Conservation (phyloP, 805 yeast genomes). For the Sugiyamaella marilandica region DNA sequence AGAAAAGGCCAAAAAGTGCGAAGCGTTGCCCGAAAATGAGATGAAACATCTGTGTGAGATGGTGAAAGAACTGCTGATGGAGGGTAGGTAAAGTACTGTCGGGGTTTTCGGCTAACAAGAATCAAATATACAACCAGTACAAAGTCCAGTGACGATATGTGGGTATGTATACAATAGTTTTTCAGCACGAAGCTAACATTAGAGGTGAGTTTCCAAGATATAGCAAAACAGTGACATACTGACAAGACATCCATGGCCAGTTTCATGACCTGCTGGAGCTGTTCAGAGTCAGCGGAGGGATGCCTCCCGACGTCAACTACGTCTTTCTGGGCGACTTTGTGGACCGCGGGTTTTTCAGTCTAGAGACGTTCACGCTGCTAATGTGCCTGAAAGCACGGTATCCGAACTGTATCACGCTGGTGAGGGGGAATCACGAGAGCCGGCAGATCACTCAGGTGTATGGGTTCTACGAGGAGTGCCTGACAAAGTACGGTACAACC, state of each 20-base stretch:
- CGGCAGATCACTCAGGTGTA: slow-evolving; percentile 98
- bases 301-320: slow-evolving; percentile 77
- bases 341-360: slow-evolving; percentile 93
- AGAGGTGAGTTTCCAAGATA: background rate
- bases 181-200: slow-evolving; percentile 2
- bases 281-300: slow-evolving; percentile 87
- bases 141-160: slow-evolving; percentile 90
- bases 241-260: slow-evolving; percentile 87
- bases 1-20: slow-evolving; percentile 87
- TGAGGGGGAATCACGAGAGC: slow-evolving; percentile 96
- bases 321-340: slow-evolving; percentile 94
- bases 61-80: slow-evolving; percentile 93
- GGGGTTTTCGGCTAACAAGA: slow-evolving; percentile 36
- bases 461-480: slow-evolving; percentile 95
- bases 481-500: slow-evolving; percentile 87
- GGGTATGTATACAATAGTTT: slow-evolving; percentile 33
- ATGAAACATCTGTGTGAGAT: slow-evolving; percentile 95
- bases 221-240: slow-evolving; percentile 30
- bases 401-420: slow-evolving; percentile 81
- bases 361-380: slow-evolving; percentile 88
- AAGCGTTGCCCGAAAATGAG: slow-evolving; percentile 81
- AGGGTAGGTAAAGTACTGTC: slow-evolving; percentile 31
- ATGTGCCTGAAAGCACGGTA: slow-evolving; percentile 90
- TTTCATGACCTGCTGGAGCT: slow-evolving; percentile 90
- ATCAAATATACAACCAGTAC: slow-evolving; percentile 89